phyloP scores from a whole-genome alignment of 345 rosid genomes.

The Salix dunnii region DNA sequence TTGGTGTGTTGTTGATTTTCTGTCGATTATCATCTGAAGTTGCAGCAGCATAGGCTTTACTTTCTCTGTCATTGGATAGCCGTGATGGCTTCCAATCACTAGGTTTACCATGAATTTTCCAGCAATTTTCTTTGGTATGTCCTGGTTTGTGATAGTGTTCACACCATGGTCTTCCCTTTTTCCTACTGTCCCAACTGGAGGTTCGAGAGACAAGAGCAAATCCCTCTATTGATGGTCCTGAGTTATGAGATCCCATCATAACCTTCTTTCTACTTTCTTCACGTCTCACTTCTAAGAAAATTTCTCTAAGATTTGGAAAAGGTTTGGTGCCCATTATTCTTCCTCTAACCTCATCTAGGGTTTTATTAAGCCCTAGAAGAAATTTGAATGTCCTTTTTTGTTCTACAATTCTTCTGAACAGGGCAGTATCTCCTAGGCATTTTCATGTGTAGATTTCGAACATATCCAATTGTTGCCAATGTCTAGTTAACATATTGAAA shows the following conservation, averaged over 20 bases:
- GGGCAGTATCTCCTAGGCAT: neutral
- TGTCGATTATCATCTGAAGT: neutral
- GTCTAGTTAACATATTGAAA: too few species aligned
- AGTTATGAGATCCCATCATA: neutral
- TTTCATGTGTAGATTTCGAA: neutral
- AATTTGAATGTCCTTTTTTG: too few species aligned
- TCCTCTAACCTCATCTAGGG: neutral
- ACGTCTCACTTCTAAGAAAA: neutral
- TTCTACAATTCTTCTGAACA: neutral
- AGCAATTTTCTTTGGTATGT: too few species aligned
- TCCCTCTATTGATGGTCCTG: neutral
- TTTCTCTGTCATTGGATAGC: neutral
- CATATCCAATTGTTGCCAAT: neutral
- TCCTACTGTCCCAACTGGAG: neutral
- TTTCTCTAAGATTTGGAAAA: too few species aligned
- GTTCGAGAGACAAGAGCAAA: neutral
- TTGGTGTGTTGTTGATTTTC: neutral
- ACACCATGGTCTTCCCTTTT: too few species aligned
- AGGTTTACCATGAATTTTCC: too few species aligned
- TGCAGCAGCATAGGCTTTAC: neutral
- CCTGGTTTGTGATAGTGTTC: too few species aligned
- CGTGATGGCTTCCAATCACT: too few species aligned
- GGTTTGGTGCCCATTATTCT: neutral
- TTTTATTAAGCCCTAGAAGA: neutral
- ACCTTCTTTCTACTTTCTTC: neutral